Evolutionary conservation across 2,329 filamentous ascomycete species (phyloP), one percentile per base, ranked within the genome.

Genomic region (Exophiala oligosperma): DNA sequence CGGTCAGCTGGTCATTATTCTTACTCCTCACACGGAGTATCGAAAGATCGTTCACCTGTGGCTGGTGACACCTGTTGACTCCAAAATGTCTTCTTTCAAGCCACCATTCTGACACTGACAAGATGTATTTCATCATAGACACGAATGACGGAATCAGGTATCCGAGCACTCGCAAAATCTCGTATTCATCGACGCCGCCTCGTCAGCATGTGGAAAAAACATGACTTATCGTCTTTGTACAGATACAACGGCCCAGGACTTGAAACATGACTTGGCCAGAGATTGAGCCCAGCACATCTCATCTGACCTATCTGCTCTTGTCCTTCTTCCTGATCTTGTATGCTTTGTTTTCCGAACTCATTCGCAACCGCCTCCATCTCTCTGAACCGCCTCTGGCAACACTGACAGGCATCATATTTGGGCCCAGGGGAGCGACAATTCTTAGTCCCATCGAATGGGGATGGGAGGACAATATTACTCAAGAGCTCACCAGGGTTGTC

Each of bases 401-500:
- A 2, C 76, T 96, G 49, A 91, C 89, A 70, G 91, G 91, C 64
- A 87, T 96, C 73, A 92, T 94, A 67, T 95, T 96, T 69, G 91
- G 92, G 0, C 92, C 92, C 14, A 86, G 92, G 77, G 91, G 87
- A 40, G 90, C 90, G 59, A 85, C 91, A 67, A 80, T 95, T 40
- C 92, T 96, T 72, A 79, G 93, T 69, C 91, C 88, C 53, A 37
- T 54, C 8, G 69, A 80, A 57, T 96, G 92, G 92, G 90, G 91
- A 59, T 92, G 88, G 67, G 84, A 87, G 63, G 92, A 96, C 75
- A 88, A 92, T 64, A 86, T 94, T 71, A 96, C 91, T 11, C 83
- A 96, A 63, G 91, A 96, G 71, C 92, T 94, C 77, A 92, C 91
- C 46, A 87, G 92, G 65, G 89, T 96, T 67, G 91, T 96, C 63